These are phyloP conservation scores for Chrysopogon serrulatus DNA, from an alignment of 176 grass and related monocot species.

Conservation along the genomic window DNA sequence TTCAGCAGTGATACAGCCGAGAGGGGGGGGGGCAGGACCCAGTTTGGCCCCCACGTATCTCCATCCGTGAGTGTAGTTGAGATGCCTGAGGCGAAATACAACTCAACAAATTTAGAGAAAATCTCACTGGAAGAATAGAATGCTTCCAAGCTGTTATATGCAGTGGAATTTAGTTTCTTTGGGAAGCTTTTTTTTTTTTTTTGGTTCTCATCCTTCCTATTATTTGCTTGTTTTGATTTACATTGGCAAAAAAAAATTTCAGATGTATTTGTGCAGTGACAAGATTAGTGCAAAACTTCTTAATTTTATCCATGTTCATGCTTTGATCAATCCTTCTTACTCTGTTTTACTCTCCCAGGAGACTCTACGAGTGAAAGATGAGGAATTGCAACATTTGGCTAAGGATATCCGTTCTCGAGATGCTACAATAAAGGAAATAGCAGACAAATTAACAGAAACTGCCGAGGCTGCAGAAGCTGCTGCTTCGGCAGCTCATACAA, in stretches of 20 bases:
- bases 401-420: slow-evolving; percentile 85
- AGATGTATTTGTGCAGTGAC: slow-evolving; percentile 6
- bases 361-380: slow-evolving; percentile 95
- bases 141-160: background rate
- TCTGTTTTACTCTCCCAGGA: slow-evolving; percentile 45
- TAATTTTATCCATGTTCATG: background rate
- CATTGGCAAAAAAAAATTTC: background rate
- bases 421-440: slow-evolving; percentile 80
- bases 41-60: no score
- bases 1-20: no score
- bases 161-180: background rate
- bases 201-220: slow-evolving; percentile 3
- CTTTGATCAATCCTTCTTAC: background rate
- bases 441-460: slow-evolving; percentile 88
- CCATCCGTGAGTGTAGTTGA: background rate
- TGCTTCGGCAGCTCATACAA: slow-evolving; percentile 69
- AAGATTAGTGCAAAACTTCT: background rate
- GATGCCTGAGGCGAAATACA: background rate
- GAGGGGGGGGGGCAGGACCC: no score
- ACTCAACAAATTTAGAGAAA: slow-evolving; percentile 15
- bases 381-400: slow-evolving; percentile 86
- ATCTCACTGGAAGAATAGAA: background rate
- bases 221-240: background rate
- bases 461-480: slow-evolving; percentile 84
- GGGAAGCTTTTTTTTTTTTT: background rate